Evolutionary conservation across 192 early-diverging fungal genomes (phyloP), one percentile per base, ranked within the genome.

Genomic region (Fimicolochytrium jonesii): DNA sequence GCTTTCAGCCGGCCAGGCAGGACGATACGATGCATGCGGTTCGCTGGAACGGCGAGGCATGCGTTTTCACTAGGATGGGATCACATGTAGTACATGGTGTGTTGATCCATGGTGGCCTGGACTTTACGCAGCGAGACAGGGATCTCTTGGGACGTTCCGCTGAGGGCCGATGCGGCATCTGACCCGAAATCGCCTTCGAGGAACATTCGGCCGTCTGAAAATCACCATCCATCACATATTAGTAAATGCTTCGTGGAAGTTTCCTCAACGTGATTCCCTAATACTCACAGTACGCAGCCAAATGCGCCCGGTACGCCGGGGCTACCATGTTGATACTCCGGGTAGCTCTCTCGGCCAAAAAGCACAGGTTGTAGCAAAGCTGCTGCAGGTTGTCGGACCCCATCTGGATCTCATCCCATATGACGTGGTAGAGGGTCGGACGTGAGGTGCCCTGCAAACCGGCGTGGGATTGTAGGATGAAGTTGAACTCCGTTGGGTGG

Each of bases 391-490:
- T 75, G 60, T 98, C 91, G 2, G 88, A 59, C 0, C 72, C 70
- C 51, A 93, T 90, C 53, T 80, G 76, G 63, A 87, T 86, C 47
- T 96, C 93, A 55, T 98, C 90, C 50, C 87, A 77, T 20, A 98
- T 58, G 11, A 95, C 92, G 45, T 87, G 84, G 77, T 98, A 98
- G 58, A 89, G 87, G 2, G 88, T 87, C 4, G 92, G 88, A 4
- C 92, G 79, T 5, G 92, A 93, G 2, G 92, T 94, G 32, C 95
- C 93, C 69, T 93, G 91, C 11, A 94, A 73, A 25, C 93, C 90
- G 5, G 85, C 77, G 48, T 98, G 95, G 29, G 89, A 85, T 62
- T 86, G 87, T n/a, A 86, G 68, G 56, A 86, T 90, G 61, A 97
- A 97, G 56, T 97, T 91, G 59, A 87, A 89, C 37, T 91, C 85